These are phyloP conservation scores for Vigna nakashimae DNA, from an alignment of 306 rosid species.

Conservation along the genomic window DNA sequence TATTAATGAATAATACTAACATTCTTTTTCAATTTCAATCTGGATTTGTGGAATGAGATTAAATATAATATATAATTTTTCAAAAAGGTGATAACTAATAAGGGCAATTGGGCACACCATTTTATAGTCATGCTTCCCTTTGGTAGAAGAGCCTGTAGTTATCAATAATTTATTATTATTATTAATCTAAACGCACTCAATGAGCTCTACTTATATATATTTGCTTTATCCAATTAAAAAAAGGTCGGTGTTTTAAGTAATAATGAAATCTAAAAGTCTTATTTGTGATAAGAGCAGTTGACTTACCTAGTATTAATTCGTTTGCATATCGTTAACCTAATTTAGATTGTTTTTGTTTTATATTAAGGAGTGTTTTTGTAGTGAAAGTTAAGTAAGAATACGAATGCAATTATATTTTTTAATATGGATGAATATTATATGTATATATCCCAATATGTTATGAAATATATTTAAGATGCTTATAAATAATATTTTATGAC, in stretches of 20 bases:
- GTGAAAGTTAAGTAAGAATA: too few species aligned
- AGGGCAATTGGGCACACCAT: background rate
- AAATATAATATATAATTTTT: background rate
- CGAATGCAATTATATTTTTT: too few species aligned
- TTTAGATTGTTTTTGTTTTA: too few species aligned
- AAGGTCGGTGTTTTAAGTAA: background rate
- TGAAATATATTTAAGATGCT: too few species aligned
- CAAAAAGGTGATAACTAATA: background rate
- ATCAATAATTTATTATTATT: background rate
- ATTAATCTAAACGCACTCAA: background rate
- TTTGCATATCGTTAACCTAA: too few species aligned
- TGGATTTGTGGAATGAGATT: background rate
- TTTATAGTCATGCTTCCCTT: background rate
- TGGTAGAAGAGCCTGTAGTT: background rate
- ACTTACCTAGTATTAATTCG: too few species aligned
- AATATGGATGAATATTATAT: too few species aligned
- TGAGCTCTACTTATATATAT: background rate
- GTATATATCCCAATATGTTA: too few species aligned
- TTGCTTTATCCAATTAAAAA: background rate
- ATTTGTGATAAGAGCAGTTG: background rate
- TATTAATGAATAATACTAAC: background rate
- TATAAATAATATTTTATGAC: too few species aligned
- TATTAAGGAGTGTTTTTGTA: too few species aligned
- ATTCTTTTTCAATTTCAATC: background rate
- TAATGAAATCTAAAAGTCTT: background rate